Base-by-base conservation (phyloP, 306 rosid species). In the Corylus americana region DNA sequence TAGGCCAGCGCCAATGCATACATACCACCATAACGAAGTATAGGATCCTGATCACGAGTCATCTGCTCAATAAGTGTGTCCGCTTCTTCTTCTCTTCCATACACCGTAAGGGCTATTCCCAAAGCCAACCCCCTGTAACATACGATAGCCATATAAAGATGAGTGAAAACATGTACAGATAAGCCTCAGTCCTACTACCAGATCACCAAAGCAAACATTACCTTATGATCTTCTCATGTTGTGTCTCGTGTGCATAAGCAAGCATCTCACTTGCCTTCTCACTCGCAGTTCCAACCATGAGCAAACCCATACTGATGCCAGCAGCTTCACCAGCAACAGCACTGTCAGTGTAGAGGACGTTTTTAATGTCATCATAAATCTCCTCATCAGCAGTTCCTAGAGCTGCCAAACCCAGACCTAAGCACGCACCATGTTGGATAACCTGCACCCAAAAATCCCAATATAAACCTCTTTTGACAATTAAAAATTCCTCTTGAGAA, bases 241-340 rank as follows among this genome's bases (percentile, higher is more conserved):
- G 95, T 25, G 98, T 95, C 88, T 95, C 98, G 13, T 92, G 97
- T n/a, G 98, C 95, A 82, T 95, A 95, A 79, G 95, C 74, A 78
- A 91, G 96, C 98, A 95, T 92, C 91, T 95, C 97, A 85, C 91
- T 83, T 58, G 97, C 98, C 91, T 95, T 95, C 80, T 91, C 97
- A 84, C 98, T 92, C 58, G 94, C 98, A 44, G 98, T 95, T 77
- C 98, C 98, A 84, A 95, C 98, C 98, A 95, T 90, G 73, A 95
- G 98, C 78, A 95, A 90, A 45, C 98, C 98, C 98, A 95, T 89
- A 82, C 98, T 91, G 73, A 95, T 90, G 31, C 98, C 98, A 78
- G 98, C 98, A 80, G 98, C 98, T 82, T 92, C 98, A 5, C 98
- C 98, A 49, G 98, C 98, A 79, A 95, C 98, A 37, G 98, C 97